Percentiles rank a stretch among this genome's conserved stretches.
These are phyloP conservation scores for Nakazawaea anatomiae DNA, from an alignment of 805 yeast genomes.

Conservation along the genomic window DNA sequence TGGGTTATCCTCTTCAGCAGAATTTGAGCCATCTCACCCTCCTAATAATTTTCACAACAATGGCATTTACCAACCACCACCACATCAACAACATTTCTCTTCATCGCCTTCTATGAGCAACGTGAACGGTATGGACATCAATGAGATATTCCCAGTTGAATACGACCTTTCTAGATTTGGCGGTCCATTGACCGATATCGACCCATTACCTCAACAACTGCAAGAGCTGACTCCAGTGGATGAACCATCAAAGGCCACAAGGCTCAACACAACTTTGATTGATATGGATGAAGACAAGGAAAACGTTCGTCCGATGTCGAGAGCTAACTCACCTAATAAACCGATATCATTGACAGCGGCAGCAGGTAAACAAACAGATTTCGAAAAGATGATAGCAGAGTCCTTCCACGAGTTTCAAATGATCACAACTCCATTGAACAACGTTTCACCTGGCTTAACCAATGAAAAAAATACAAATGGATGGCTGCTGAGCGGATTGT, in stretches of 20 bases:
- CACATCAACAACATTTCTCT: not conserved
- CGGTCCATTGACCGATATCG: conserved; percentile 42
- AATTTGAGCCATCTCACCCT: not conserved
- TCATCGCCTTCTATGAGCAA: conserved; percentile 1
- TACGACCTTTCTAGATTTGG: conserved; percentile 22
- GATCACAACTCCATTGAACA: not conserved
- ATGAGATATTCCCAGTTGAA: conserved; percentile 3
- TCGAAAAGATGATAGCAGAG: conserved; percentile 16
- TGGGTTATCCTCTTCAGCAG: not conserved
- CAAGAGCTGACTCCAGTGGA: conserved; percentile 16
- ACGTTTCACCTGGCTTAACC: not conserved
- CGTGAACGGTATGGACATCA: conserved; percentile 4
- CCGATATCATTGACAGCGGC: not conserved
- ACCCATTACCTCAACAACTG: conserved; percentile 29
- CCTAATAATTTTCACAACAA: not conserved
- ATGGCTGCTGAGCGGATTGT: conserved; percentile 8
- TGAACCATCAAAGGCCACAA: conserved; percentile 42
- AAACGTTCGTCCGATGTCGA: conserved; percentile 4
- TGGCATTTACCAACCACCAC: not conserved
- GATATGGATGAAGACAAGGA: conserved; percentile 30
- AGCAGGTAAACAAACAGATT: conserved; percentile 1
- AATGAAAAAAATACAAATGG: not conserved
- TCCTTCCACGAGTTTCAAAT: conserved; percentile 18
- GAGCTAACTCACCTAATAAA: not conserved
- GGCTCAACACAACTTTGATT: conserved; percentile 31